Conservation (phyloP, 2,329 filamentous ascomycete species). For the Alternaria hordeiaustralica region DNA sequence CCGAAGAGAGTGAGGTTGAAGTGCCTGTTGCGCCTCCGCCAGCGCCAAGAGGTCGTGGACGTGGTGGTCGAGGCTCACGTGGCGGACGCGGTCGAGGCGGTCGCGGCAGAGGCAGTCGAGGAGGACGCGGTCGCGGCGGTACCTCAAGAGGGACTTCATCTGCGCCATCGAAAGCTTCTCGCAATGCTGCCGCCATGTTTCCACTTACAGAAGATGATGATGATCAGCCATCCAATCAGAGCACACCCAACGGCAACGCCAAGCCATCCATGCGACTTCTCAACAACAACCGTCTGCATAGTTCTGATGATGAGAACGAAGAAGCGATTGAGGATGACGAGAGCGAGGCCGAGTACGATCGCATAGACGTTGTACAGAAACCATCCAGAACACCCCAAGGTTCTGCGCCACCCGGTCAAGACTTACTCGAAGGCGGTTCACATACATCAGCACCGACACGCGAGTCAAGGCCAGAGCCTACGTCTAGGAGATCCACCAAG, state of each 20-base stretch:
- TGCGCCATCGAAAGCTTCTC: slow-evolving; percentile 38
- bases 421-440: slow-evolving; percentile 14
- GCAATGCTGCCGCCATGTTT: slow-evolving; percentile 41
- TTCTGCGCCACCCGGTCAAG: slow-evolving; percentile 27
- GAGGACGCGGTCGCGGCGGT: slow-evolving; percentile 36
- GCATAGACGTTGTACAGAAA: slow-evolving; percentile 19
- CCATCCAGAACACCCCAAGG: slow-evolving; percentile 18
- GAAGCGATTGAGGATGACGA: slow-evolving; percentile 23
- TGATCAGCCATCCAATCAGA: slow-evolving; percentile 45
- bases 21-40: slow-evolving; percentile 24
- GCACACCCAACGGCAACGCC: slow-evolving; percentile 36
- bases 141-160: slow-evolving; percentile 33
- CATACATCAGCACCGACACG: slow-evolving; percentile 9
- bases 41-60: slow-evolving; percentile 33
- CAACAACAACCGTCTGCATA: slow-evolving; percentile 21
- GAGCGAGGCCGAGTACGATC: slow-evolving; percentile 21
- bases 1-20: slow-evolving; percentile 35
- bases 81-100: slow-evolving; percentile 38
- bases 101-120: slow-evolving; percentile 36
- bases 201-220: slow-evolving; percentile 45
- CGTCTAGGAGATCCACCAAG: slow-evolving; percentile 14
- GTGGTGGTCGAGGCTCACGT: slow-evolving; percentile 37
- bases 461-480: slow-evolving; percentile 13
- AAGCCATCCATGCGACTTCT: slow-evolving; percentile 33
- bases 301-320: slow-evolving; percentile 26